Base-by-base conservation (phyloP, 257 asterid species). In the Jacaranda mimosifolia region DNA sequence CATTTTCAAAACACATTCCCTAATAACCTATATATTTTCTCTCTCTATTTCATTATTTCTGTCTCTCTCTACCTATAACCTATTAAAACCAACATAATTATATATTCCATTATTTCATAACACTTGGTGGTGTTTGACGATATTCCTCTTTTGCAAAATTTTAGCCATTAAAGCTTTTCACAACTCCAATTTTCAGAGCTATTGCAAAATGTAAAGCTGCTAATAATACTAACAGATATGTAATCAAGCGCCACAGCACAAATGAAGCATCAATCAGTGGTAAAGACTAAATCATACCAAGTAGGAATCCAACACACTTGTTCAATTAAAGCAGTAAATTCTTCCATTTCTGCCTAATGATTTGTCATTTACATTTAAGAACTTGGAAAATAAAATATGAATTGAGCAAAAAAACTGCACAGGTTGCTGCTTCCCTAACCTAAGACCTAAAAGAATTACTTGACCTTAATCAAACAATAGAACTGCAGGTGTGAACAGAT, bases 341-440 rank as follows among this genome's bases (percentile, higher is more conserved):
- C 46, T 53, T 1, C 55, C 6, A 18, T 57, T 46, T 49, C 36
- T 67, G 53, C 53, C 40, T 35, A 49, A 67, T 45, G 51, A 73
- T 5, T 43, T 18, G 63, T 59, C 74, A 80, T 80, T 45, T 74
- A 80, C 77, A 74, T 39, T 74, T 60, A 15, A 18, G 2, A 57
- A 32, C 42, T 19, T 32, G 48, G 45, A 11, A 17, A 52, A 58
- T 68, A 51, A 58, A 68, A 5, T 46, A 63, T 66, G 51, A 55
- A 75, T 35, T 69, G 32, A 19, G 36, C 56, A 13, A 51, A 21
- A 48, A 40, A 58, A 18, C 77, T 81, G 68, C 77, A 81, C 73
- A 60, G 6, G 32, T 65, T 80, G 38, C 39, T 58, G 55, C 17
- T 57, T 66, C 63, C 64, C 73, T 74, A 73, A 66, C 57, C 83